Percentiles rank a stretch among this genome's conserved stretches.
phyloP scores from a whole-genome alignment of 345 rosid species.

The Gossypium sturtianum region DNA sequence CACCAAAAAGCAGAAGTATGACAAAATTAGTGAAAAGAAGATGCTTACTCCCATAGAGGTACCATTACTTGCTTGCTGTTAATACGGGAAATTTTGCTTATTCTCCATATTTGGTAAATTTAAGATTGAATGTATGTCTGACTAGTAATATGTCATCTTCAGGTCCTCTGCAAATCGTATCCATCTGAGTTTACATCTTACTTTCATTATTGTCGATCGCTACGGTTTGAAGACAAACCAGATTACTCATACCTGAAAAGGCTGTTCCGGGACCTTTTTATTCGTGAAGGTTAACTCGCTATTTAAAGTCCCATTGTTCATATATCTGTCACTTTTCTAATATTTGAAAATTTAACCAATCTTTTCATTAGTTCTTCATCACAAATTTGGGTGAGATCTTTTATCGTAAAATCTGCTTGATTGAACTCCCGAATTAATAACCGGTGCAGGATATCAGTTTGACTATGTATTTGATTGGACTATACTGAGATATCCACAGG shows the following conservation, averaged over 20 bases:
- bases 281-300: conserved; percentile 64
- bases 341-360: not conserved
- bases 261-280: conserved; percentile 89
- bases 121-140: not conserved
- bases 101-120: not conserved
- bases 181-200: conserved; percentile 89
- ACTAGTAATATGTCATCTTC: conserved; percentile 2
- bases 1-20: conserved; percentile 96
- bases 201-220: conserved; percentile 88
- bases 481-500: conserved; percentile 76
- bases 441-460: conserved; percentile 71
- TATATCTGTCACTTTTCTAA: not conserved
- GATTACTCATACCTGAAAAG: conserved; percentile 92
- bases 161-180: conserved; percentile 88
- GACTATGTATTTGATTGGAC: conserved; percentile 98
- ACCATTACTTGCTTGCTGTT: conserved; percentile 11
- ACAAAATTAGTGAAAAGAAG: conserved; percentile 94
- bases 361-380: not conserved
- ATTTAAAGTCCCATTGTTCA: not conserved
- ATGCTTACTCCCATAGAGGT: conserved; percentile 90
- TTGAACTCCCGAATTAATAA: conserved; percentile 10
- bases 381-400: not conserved
- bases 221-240: conserved; percentile 95
- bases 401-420: not conserved
- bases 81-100: not conserved